A percentile compares a stretch with the other conserved stretches of the same genome.
These are phyloP conservation scores for Brassica juncea DNA, from an alignment of 345 rosid genomes.

Conservation along the genomic window DNA sequence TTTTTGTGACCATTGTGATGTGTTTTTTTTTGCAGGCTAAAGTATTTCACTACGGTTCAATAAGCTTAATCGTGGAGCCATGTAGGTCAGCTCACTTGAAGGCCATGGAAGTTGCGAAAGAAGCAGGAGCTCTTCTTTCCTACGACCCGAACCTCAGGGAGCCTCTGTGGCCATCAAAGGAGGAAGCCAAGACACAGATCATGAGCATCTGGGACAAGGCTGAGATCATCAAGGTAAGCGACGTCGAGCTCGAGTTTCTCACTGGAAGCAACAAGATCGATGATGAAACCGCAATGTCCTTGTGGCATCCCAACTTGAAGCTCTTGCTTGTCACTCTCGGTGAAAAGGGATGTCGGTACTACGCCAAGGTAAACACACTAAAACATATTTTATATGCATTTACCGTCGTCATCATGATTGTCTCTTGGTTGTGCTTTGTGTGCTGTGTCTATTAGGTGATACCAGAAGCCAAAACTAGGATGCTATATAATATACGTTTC, in stretches of 20 bases:
- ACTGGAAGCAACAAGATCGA: conserved; percentile 48
- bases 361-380: conserved; percentile 42
- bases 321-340: conserved; percentile 71
- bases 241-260: conserved; percentile 56
- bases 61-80: conserved; percentile 71
- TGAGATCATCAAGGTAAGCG: conserved; percentile 63
- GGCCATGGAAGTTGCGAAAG: conserved; percentile 65
- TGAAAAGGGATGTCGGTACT: conserved; percentile 58
- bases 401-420: not conserved
- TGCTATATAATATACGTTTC: conserved; percentile 2
- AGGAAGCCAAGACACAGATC: conserved; percentile 60
- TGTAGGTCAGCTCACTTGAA: conserved; percentile 64
- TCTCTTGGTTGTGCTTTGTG: conserved; percentile 20
- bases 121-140: conserved; percentile 62
- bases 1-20: conserved; percentile 11
- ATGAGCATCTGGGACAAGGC: conserved; percentile 73
- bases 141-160: conserved; percentile 69
- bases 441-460: conserved; percentile 31
- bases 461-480: conserved; percentile 34
- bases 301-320: conserved; percentile 58
- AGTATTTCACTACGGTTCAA: conserved; percentile 70
- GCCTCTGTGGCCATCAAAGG: conserved; percentile 65
- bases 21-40: conserved; percentile 48
- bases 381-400: not conserved
- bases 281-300: conserved; percentile 41